Evolutionary conservation across 208 protist genomes (phyloP).

Genomic region (Leishmania guyanensis): DNA sequence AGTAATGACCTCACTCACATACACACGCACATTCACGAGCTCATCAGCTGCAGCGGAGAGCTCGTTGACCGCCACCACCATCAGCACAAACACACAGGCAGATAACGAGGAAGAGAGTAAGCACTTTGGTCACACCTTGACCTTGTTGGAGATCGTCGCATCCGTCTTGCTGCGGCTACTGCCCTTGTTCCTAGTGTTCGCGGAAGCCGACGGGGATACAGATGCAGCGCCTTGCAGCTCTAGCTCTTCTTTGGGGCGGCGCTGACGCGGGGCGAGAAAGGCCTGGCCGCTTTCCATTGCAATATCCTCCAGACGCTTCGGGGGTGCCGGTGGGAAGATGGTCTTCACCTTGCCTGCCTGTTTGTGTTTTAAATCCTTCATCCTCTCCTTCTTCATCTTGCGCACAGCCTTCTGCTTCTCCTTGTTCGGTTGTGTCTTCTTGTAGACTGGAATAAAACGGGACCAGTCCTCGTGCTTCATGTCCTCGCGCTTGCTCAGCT

Average conservation of each 20-base stretch:
- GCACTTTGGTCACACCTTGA: slow-evolving; percentile 10
- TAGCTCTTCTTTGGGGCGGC: background rate
- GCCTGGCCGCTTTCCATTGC: slow-evolving; percentile 93
- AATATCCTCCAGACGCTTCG: slow-evolving; percentile 89
- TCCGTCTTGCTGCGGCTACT: slow-evolving; percentile 9
- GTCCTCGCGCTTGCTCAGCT: slow-evolving; percentile 96
- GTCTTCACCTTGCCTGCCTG: slow-evolving; percentile 75
- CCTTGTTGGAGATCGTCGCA: background rate
- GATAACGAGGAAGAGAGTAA: background rate
- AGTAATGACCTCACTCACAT: background rate
- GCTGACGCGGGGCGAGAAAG: slow-evolving; percentile 58
- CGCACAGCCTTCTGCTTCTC: slow-evolving; percentile 88
- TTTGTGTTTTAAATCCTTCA: slow-evolving; percentile 61
- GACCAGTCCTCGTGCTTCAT: slow-evolving; percentile 98
- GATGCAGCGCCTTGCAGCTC: slow-evolving; percentile 35
- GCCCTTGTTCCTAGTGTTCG: background rate
- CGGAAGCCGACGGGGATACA: slow-evolving; percentile 3
- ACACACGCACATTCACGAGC: background rate
- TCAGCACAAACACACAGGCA: background rate
- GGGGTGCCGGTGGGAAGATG: slow-evolving; percentile 89
- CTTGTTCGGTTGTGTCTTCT: slow-evolving; percentile 89
- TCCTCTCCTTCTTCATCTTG: slow-evolving; percentile 89
- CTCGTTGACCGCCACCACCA: background rate
- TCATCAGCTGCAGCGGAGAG: background rate
- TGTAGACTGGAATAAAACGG: slow-evolving; percentile 98